Evolutionary conservation across 345 rosid genomes (phyloP).

Genomic region (Angophora floribunda): DNA sequence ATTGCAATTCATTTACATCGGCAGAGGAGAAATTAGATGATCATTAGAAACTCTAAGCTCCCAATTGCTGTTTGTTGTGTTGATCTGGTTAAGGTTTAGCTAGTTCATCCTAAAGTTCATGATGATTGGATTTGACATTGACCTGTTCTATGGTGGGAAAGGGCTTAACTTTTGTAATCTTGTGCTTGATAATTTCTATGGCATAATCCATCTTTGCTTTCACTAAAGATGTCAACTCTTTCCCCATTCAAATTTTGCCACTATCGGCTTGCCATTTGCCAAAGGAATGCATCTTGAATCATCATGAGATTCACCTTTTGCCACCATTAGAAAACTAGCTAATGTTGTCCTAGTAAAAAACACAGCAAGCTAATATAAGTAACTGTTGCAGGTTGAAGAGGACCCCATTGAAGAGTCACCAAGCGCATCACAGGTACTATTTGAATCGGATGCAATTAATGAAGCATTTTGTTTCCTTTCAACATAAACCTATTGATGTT

Average conservation of each 20-base stretch:
- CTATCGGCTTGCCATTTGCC: neutral
- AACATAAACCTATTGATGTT: neutral
- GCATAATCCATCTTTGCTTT: neutral
- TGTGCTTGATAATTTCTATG: neutral
- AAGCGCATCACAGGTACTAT: conserved; percentile 34
- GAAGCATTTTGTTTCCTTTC: neutral
- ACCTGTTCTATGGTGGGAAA: neutral
- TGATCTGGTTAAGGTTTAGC: neutral
- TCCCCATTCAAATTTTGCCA: neutral
- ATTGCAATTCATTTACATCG: neutral
- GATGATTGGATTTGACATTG: neutral
- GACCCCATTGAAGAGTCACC: conserved; percentile 39
- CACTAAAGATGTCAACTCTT: neutral
- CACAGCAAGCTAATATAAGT: neutral
- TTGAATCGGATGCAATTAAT: neutral
- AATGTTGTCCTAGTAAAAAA: neutral
- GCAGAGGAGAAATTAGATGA: neutral
- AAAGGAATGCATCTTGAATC: neutral
- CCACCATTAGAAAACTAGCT: neutral
- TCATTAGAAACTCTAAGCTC: neutral
- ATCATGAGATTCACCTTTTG: neutral
- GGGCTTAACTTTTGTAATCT: neutral
- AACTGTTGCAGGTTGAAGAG: conserved; percentile 29
- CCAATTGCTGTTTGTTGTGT: neutral
- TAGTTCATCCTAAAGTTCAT: neutral